Evolutionary conservation across 2,329 filamentous ascomycete genomes (phyloP).

Genomic region (Penicillium sp.): DNA sequence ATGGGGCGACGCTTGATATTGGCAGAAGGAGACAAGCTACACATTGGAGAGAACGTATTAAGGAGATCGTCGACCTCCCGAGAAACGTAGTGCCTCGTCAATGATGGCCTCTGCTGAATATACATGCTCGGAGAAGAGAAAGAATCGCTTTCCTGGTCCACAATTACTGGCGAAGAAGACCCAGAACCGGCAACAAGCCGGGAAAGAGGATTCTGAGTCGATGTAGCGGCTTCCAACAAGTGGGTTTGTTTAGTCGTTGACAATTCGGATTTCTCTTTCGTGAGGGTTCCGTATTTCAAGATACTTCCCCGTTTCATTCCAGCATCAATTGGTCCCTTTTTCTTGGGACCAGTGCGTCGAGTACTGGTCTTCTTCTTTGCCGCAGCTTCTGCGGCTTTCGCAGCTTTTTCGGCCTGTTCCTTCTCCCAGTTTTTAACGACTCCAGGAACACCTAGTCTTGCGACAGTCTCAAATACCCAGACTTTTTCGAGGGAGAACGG

Average conservation of each 20-base stretch:
- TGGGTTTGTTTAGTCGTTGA: conserved; percentile 29
- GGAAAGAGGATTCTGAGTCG: conserved; percentile 13
- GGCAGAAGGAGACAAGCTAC: conserved; percentile 16
- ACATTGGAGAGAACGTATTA: conserved; percentile 26
- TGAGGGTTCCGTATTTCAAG: conserved; percentile 40
- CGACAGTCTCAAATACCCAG: conserved; percentile 67
- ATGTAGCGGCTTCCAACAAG: conserved; percentile 29
- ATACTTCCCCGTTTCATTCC: conserved; percentile 43
- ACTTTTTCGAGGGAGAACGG: conserved; percentile 62
- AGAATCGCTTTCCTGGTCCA: conserved; percentile 12
- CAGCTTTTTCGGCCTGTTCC: conserved; percentile 32
- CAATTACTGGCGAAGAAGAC: conserved; percentile 2
- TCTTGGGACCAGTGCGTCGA: conserved; percentile 31
- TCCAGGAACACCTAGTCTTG: conserved; percentile 62
- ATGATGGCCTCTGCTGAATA: conserved; percentile 9
- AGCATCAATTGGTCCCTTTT: conserved; percentile 40
- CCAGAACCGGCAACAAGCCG: not conserved
- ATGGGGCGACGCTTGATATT: conserved; percentile 23
- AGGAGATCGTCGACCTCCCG: conserved; percentile 26
- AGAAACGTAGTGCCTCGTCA: not conserved
- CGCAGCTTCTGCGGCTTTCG: conserved; percentile 19
- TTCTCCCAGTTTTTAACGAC: conserved; percentile 64
- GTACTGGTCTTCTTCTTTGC: conserved; percentile 28
- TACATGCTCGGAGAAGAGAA: conserved; percentile 19
- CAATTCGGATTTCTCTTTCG: conserved; percentile 34